Base-by-base conservation (phyloP, 192 early-diverging fungal species). In the Umbelopsis isabellina region DNA sequence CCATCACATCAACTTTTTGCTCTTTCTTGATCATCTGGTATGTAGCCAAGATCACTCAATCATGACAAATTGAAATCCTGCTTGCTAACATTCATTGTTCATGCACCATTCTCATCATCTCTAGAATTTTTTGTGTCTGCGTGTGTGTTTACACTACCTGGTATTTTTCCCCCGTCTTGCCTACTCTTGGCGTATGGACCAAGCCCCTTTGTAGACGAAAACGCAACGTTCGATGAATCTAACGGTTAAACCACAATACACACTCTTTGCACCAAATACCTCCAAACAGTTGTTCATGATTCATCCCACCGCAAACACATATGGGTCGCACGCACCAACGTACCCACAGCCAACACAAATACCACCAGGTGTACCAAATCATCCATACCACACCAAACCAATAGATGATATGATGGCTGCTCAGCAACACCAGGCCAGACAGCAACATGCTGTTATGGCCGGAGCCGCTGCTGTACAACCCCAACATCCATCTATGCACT, bases 391-490 rank as follows among this genome's bases (percentile, higher is more conserved):
- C 10, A n/a, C 12, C 55, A 61, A 61, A 25, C 55, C 27, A 25
- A 61, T 61, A 30, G 55, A 61, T 61, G 55, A 61, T 61, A 30
- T 61, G 33, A 61, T 61, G 55, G 33, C 13, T 61, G 33, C 13
- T 61, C 75, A 76, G 20, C 75, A 76, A 22, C 75, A 20, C 51
- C 66, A 73, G 11, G 45, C 48, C 52, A 65, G 48, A 52, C 67
- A 76, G 25, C 65, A 72, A 46, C 74, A 70, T 33, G 44, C 78
- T 64, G 45, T 68, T 46, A 70, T 51, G 18, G 64, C 77, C 46
- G 55, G 70, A 33, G 55, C 79, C 18, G 68, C 67, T 21, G 21
- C 47, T 20, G 22, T 53, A 35, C 50, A 22, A 23, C 65, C 37
- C 45, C 27, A 44, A 53, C 22, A 50, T 41, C 27, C 27, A 15